These are phyloP conservation scores for Yarrowia alimentaria DNA, from an alignment of 805 yeast genomes.

Conservation along the genomic window DNA sequence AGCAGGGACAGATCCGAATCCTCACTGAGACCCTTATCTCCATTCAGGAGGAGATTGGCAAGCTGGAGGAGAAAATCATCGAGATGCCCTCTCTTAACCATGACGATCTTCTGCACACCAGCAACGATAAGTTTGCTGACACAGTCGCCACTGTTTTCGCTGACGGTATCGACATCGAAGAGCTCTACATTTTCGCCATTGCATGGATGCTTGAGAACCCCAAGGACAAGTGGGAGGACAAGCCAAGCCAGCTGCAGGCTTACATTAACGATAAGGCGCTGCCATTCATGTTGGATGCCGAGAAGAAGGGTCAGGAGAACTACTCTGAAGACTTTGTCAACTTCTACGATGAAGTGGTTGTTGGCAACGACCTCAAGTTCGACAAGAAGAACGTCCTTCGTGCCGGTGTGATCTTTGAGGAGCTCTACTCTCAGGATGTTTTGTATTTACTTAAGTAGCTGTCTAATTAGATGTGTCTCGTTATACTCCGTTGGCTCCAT, in stretches of 20 bases:
- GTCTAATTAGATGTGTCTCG: constrained; percentile 4
- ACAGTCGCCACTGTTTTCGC: constrained; percentile 6
- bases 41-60: constrained; percentile 20
- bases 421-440: constrained; percentile 16
- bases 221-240: constrained; percentile 15
- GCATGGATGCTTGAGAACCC: constrained; percentile 24
- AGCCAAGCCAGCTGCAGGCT: not conserved
- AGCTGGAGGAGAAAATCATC: not conserved
- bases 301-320: constrained; percentile 22
- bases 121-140: constrained; percentile 3
- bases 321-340: constrained; percentile 22
- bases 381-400: constrained; percentile 17
- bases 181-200: constrained; percentile 21
- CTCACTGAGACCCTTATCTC: constrained; percentile 12
- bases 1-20: constrained; percentile 25
- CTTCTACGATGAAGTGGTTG: constrained; percentile 17
- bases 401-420: constrained; percentile 26
- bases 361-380: constrained; percentile 17
- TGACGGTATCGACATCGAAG: constrained; percentile 24
- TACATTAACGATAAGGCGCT: constrained; percentile 16
- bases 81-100: constrained; percentile 13
- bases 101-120: constrained; percentile 6
- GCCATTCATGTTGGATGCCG: constrained; percentile 8
- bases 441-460: not conserved
- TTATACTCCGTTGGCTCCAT: too few relatives aligned